Conservation (phyloP, 164 flowering plant species). For the Pachysandra terminalis region DNA sequence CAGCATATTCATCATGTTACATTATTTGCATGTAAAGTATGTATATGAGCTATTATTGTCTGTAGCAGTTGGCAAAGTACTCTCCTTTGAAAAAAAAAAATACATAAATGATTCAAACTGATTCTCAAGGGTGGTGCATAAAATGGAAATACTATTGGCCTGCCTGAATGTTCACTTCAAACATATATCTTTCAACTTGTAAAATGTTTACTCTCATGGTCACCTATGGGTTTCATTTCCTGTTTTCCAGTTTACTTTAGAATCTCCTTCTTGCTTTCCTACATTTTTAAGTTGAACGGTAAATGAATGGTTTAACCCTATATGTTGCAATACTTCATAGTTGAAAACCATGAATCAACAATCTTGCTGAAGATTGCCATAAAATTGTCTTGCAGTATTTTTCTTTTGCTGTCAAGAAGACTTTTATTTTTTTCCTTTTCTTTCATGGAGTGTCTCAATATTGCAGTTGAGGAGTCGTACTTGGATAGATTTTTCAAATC, state of each 20-base stretch:
- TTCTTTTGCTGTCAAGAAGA: neutral
- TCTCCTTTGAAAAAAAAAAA: too few species aligned
- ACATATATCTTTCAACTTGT: neutral
- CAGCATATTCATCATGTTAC: too few species aligned
- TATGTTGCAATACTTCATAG: too few species aligned
- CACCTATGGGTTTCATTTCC: neutral
- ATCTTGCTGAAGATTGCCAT: neutral
- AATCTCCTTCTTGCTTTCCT: neutral
- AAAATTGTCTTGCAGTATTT: neutral
- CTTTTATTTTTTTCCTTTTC: slow-evolving; percentile 4
- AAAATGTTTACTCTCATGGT: too few species aligned
- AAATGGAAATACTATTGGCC: neutral
- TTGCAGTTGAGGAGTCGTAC: slow-evolving; percentile 78
- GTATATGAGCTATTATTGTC: too few species aligned
- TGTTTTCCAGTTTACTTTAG: neutral
- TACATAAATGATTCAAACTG: neutral
- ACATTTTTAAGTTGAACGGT: neutral
- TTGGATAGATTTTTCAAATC: slow-evolving; percentile 82
- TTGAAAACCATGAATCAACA: too few species aligned
- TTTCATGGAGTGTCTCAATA: slow-evolving; percentile 8
- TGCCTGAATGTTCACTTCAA: neutral
- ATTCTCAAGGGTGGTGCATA: neutral
- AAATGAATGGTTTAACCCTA: too few species aligned
- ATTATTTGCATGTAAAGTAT: too few species aligned
- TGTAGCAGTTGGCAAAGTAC: too few species aligned